Evolutionary conservation across 176 grass and related monocot species (phyloP).

Genomic region (Pharus latifolius): DNA sequence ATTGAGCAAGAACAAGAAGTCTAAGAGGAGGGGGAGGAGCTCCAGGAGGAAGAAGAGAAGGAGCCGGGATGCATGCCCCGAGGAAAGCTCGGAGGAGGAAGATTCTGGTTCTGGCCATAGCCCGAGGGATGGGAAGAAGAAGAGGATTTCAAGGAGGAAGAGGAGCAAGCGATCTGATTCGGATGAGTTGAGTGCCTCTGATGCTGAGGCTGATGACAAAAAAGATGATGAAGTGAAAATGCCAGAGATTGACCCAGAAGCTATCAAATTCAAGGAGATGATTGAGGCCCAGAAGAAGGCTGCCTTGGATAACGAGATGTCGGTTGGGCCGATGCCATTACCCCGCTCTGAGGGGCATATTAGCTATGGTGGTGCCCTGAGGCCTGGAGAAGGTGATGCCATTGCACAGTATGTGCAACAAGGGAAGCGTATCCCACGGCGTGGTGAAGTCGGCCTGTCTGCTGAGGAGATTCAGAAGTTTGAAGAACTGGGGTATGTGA

Average conservation of each 20-base stretch:
- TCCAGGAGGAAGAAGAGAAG: constrained; percentile 31
- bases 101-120: constrained; percentile 19
- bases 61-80: constrained; percentile 6
- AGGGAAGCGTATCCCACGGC: constrained; percentile 92
- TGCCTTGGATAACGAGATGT: constrained; percentile 60
- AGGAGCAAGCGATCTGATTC: constrained; percentile 31
- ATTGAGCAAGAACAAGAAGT: constrained; percentile 28
- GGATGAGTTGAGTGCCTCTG: constrained; percentile 24
- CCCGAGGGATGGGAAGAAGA: constrained; percentile 24
- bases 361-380: constrained; percentile 91
- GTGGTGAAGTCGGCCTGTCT: constrained; percentile 95
- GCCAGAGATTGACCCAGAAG: constrained; percentile 66
- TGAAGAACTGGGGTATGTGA: constrained; percentile 84
- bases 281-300: constrained; percentile 88
- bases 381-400: constrained; percentile 98
- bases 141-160: constrained; percentile 31
- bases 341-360: constrained; percentile 77
- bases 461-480: constrained; percentile 95
- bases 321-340: constrained; percentile 73
- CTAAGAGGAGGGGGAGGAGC: constrained; percentile 37
- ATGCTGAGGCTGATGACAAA: constrained; percentile 23
- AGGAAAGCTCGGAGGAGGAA: constrained; percentile 34
- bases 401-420: constrained; percentile 97
- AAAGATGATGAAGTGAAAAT: constrained; percentile 24
- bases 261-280: constrained; percentile 80